Evolutionary conservation across 371 early-diverging fungal species (phyloP).

Genomic region (Sporodiniella umbellata): DNA sequence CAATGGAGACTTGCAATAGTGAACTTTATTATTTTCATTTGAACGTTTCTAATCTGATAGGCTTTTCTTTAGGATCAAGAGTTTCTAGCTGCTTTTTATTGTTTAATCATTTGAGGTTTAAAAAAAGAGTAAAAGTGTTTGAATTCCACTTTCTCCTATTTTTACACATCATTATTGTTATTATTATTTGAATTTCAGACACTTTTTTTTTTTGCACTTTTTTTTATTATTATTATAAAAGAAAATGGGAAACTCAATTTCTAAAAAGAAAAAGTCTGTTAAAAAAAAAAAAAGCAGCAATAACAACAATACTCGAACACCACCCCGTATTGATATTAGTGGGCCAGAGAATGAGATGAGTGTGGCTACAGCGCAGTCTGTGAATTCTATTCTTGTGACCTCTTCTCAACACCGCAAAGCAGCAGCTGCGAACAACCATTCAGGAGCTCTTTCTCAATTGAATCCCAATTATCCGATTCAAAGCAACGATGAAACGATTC

Average conservation of each 20-base stretch:
- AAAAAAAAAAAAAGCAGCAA: neutral
- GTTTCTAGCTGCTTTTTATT: too few relatives aligned
- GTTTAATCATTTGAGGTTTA: too few relatives aligned
- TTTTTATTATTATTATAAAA: neutral
- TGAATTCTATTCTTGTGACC: slow-evolving; percentile 40
- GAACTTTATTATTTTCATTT: too few relatives aligned
- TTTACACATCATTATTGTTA: too few relatives aligned
- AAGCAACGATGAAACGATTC: slow-evolving; percentile 26
- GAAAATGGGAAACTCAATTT: slow-evolving; percentile 14
- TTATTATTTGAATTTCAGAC: neutral
- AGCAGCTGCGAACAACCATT: slow-evolving; percentile 1
- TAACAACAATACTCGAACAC: neutral
- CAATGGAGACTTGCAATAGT: too few relatives aligned
- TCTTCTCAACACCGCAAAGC: slow-evolving; percentile 30
- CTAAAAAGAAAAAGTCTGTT: slow-evolving; percentile 10
- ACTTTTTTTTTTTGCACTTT: neutral
- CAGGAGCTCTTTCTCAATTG: slow-evolving; percentile 19
- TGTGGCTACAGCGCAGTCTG: slow-evolving; percentile 39
- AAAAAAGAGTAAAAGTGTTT: too few relatives aligned
- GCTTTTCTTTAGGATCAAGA: too few relatives aligned
- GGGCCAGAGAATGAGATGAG: slow-evolving; percentile 35
- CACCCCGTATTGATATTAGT: slow-evolving; percentile 6
- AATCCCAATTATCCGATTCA: slow-evolving; percentile 39
- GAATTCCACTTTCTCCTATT: too few relatives aligned
- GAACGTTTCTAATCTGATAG: too few relatives aligned